Conservation (phyloP, 352 stramenopile species). For the Globisporangium sylvaticum region DNA sequence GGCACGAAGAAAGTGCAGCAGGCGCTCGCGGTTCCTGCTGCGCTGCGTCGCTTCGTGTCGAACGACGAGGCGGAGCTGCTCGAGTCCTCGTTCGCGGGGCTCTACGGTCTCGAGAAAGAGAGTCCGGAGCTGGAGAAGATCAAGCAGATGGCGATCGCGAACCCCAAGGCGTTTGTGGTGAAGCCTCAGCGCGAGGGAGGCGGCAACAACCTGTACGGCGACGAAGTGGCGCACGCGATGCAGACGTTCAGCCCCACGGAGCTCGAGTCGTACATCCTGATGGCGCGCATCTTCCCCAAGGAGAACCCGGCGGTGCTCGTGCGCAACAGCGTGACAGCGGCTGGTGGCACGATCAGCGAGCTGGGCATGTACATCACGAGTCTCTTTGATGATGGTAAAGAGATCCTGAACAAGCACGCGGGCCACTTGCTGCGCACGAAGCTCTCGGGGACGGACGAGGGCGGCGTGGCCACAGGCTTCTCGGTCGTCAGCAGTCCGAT, state of each 20-base stretch:
- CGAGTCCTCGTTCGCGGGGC: constrained; percentile 91
- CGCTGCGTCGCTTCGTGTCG: constrained; percentile 89
- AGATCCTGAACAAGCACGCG: constrained; percentile 92
- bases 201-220: constrained; percentile 97
- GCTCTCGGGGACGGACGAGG: constrained; percentile 93
- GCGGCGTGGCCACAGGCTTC: constrained; percentile 93
- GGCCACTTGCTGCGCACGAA: constrained; percentile 97
- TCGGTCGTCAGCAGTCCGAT: constrained; percentile 91
- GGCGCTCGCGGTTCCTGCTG: constrained; percentile 79
- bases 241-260: constrained; percentile 64
- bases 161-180: constrained; percentile 88
- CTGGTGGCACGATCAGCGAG: constrained; percentile 91
- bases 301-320: constrained; percentile 74
- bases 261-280: constrained; percentile 92
- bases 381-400: constrained; percentile 69
- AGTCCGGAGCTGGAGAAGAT: constrained; percentile 51
- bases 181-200: constrained; percentile 98
- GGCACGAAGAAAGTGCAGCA: constrained; percentile 99
- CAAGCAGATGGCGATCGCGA: constrained; percentile 66
- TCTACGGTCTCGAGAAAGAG: constrained; percentile 93
- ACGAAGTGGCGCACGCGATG: constrained; percentile 88
- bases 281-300: constrained; percentile 95
- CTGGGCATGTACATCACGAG: constrained; percentile 94
- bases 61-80: constrained; percentile 65
- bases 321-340: constrained; percentile 64